A percentile compares a stretch with the other conserved stretches of the same genome.
These are phyloP conservation scores for Aureobasidium pullulans DNA, from an alignment of 2,329 filamentous ascomycete species.

Conservation along the genomic window DNA sequence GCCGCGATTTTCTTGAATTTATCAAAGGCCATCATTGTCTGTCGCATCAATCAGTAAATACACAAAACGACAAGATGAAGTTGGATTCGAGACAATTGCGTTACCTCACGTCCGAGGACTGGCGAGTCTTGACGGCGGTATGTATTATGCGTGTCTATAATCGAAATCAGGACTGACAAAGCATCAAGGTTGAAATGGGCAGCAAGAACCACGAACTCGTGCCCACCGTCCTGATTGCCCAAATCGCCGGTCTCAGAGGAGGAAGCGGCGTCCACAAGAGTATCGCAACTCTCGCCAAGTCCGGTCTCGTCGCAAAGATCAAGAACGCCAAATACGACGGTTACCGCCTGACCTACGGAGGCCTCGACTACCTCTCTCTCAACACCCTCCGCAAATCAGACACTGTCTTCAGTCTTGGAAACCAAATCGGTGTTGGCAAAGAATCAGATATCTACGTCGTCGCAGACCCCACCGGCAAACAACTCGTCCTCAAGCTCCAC, in stretches of 20 bases:
- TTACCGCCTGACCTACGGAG: conserved; percentile 92
- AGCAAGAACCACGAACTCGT: conserved; percentile 97
- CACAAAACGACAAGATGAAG: conserved; percentile 59
- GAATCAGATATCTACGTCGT: conserved; percentile 97
- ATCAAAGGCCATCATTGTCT: background rate
- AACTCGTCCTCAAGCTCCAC: conserved; percentile 90
- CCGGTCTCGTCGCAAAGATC: conserved; percentile 80
- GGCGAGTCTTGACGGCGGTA: conserved; percentile 89
- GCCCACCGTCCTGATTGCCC: conserved; percentile 79
- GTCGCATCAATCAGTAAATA: background rate
- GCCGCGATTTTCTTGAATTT: background rate
- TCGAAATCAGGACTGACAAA: conserved; percentile 14
- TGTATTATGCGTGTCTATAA: conserved; percentile 25
- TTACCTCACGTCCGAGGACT: conserved; percentile 87
- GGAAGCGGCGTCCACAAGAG: conserved; percentile 69
- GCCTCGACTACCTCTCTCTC: conserved; percentile 93
- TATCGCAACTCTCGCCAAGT: conserved; percentile 88
- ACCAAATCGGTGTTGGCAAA: conserved; percentile 91
- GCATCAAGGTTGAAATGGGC: conserved; percentile 73
- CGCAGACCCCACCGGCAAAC: conserved; percentile 66
- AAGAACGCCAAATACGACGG: conserved; percentile 98
- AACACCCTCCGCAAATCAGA: conserved; percentile 78
- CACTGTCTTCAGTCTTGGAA: conserved; percentile 84
- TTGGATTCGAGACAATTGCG: conserved; percentile 90
- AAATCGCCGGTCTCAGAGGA: conserved; percentile 72